Evolutionary conservation across 345 rosid genomes (phyloP), one percentile per base, ranked within the genome.

Genomic region (Brassica carinata): DNA sequence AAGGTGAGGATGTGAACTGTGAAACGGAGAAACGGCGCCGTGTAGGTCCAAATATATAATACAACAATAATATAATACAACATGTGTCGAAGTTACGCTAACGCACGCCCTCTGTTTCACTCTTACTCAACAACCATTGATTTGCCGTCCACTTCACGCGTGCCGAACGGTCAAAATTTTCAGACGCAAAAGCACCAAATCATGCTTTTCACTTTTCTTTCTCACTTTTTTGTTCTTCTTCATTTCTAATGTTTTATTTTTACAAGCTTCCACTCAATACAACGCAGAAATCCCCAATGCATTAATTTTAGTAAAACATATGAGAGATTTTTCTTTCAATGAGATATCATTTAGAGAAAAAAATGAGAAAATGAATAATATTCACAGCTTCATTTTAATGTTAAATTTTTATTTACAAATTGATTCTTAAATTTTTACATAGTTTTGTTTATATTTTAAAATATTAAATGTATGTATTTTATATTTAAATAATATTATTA

Each of bases 81-180:
- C 78, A 80, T 86, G 81, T 77, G 78, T 80, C 53, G 15, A 17
- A 14, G 8, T 5, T 0, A 8, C 27, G 63, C 73, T 81, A 66
- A 83, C 71, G 70, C 67, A 61, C 67, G 85, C 81, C 69, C 4
- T 34, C 73, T 70, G 71, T 69, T 11, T 72, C 5, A 53, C 71
- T 63, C 48, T 43, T 70, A 69, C 76, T 71, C 69, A 75, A 57
- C 69, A 75, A 57, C 80, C 61, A 72, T 74, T 76, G 71, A 64
- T 85, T 85, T 88, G 95, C 85, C 87, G 90, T 88, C 90, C 79
- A 83, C 84, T 75, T 83, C 89, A 90, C 88, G 97, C 92, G 88
- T 84, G 86, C 78, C 65, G 68, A 86, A 51, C 48, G 86, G 92
- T 86, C 91, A 88, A 88, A 84, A 69, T 0, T 69, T 64, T 84